Evolutionary conservation across 2,329 filamentous ascomycete genomes (phyloP), one percentile per base, ranked within the genome.

Genomic region (Fusarium humuli): DNA sequence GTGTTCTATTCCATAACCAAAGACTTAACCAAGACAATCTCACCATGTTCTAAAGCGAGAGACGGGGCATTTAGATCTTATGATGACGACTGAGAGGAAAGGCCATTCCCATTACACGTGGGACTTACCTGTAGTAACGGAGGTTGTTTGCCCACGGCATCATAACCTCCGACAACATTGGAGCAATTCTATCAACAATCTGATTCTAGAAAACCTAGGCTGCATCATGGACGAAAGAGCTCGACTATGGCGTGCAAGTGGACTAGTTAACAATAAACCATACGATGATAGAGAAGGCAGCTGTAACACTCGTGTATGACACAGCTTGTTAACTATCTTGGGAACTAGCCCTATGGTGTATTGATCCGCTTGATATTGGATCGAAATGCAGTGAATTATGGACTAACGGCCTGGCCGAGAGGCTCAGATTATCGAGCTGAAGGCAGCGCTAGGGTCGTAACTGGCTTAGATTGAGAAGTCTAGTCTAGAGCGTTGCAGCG

Each of bases 401-500:
- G 44, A 52, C 47, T 32, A 57, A 62, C 29, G 61, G 61, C 44
- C 22, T 56, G 44, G 53, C 61, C 48, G 61, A 63, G 52, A 69
- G 47, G 66, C 32, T 50, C 37, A 61, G 27, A 41, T 25, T 45
- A 42, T n/a, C 10, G n/a, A 41, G 45, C 53, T 46, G 48, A 47
- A 42, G 40, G 18, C 16, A 47, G 14, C 14, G 44, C 44, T 61
- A 55, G 66, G 29, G 40, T 53, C 37, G n/a, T 22, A 45, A 50
- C 42, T 64, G 58, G 50, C 18, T 18, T 44, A 45, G 13, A 57
- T 37, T 23, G 14, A 53, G 13, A 27, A 25, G 11, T 16, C 13
- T 65, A 45, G 44, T 48, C 44, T 32, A 27, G 11, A 52, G 14
- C 42, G 23, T 54, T 54, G 45, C 23, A 20, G 32, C 30, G 29